phyloP scores from a whole-genome alignment of 164 flowering plant genomes.

The Dillenia turbinata region DNA sequence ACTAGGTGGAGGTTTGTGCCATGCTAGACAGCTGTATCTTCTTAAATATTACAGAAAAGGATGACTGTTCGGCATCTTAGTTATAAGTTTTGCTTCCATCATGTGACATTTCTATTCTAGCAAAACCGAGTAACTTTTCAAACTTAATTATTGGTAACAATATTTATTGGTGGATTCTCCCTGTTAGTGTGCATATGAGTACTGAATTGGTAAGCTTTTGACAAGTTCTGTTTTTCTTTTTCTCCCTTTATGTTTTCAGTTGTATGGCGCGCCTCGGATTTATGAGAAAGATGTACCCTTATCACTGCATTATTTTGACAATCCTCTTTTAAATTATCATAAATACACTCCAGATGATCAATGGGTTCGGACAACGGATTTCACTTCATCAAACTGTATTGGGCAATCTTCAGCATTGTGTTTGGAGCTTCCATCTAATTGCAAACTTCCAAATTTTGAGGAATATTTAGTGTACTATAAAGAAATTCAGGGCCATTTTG shows the following conservation, averaged over 20 bases:
- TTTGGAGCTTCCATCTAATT: slow-evolving; percentile 47
- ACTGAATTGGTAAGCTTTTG: background rate
- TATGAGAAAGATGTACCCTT: slow-evolving; percentile 29
- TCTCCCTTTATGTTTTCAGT: slow-evolving; percentile 23
- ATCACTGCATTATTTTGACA: slow-evolving; percentile 14
- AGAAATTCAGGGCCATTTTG: slow-evolving; percentile 35
- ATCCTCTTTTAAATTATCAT: slow-evolving; percentile 32
- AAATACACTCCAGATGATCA: slow-evolving; percentile 45
- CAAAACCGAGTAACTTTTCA: too few relatives aligned
- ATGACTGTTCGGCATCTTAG: too few relatives aligned
- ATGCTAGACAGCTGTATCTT: too few relatives aligned
- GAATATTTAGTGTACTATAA: slow-evolving; percentile 39
- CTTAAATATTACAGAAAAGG: too few relatives aligned
- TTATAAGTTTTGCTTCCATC: too few relatives aligned
- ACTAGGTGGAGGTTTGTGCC: too few relatives aligned
- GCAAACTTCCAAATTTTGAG: slow-evolving; percentile 41
- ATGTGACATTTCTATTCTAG: too few relatives aligned
- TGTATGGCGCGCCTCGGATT: slow-evolving; percentile 70
- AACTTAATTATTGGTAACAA: too few relatives aligned
- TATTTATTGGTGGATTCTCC: too few relatives aligned
- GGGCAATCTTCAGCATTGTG: slow-evolving; percentile 88
- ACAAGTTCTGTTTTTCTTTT: background rate
- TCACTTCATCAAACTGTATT: slow-evolving; percentile 48
- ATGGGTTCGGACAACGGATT: slow-evolving; percentile 72
- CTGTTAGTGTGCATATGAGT: too few relatives aligned